phyloP scores from a whole-genome alignment of 345 rosid genomes.

The Eucalyptus marginata region DNA sequence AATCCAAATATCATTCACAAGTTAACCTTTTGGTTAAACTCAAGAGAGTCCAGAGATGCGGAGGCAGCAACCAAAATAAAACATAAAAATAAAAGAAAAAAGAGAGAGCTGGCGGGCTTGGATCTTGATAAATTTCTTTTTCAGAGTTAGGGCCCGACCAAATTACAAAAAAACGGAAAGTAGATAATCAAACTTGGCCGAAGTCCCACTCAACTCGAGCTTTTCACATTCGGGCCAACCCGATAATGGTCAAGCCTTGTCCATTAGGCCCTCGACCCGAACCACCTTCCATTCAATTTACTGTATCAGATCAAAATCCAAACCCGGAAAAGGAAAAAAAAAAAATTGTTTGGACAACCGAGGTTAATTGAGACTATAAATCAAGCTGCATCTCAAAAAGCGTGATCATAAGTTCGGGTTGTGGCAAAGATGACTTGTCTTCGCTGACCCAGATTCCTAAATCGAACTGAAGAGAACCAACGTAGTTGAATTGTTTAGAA shows the following conservation, averaged over 20 bases:
- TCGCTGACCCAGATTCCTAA: too few species aligned
- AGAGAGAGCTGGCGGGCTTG: not conserved
- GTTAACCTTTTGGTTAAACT: too few species aligned
- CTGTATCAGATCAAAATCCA: not conserved
- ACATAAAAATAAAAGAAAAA: too few species aligned
- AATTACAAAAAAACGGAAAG: not conserved
- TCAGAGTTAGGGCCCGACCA: not conserved
- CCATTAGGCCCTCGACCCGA: not conserved
- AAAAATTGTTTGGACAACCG: not conserved
- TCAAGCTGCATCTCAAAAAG: not conserved
- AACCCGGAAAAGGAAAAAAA: not conserved
- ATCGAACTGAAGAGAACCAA: not conserved
- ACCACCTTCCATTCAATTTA: not conserved
- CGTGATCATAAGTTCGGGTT: not conserved
- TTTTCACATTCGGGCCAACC: not conserved
- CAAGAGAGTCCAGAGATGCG: not conserved
- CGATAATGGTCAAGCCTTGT: not conserved
- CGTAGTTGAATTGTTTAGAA: not conserved
- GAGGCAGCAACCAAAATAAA: not conserved
- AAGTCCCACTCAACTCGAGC: not conserved
- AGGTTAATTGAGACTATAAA: not conserved
- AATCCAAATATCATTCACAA: too few species aligned
- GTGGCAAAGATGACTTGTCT: too few species aligned
- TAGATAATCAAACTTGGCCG: not conserved
- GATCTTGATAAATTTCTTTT: not conserved